Conservation (phyloP, 75 land plant genomes). For the Adiantum capillusveneris region DNA sequence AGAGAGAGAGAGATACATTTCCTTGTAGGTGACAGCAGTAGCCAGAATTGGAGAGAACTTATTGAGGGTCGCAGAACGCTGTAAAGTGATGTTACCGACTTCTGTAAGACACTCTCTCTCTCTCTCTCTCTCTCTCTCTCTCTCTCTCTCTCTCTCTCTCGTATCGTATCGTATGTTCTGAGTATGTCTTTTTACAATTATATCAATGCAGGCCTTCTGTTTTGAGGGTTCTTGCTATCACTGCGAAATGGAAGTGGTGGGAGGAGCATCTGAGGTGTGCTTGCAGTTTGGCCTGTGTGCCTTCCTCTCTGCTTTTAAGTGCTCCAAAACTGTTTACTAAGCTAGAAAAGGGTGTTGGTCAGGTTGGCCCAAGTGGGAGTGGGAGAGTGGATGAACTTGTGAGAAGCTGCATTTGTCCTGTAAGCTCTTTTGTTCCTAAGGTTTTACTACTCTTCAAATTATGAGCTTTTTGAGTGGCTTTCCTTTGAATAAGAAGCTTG, state of each 20-base stretch:
- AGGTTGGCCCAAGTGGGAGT: constrained; percentile 28
- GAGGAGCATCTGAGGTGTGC: constrained; percentile 34
- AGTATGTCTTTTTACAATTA: too few species aligned
- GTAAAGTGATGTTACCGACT: constrained; percentile 5
- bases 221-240: constrained; percentile 41
- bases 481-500: too few species aligned
- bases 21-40: neutral
- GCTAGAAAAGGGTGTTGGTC: constrained; percentile 4
- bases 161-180: too few species aligned
- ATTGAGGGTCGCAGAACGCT: constrained; percentile 8
- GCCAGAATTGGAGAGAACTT: constrained; percentile 11
- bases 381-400: constrained; percentile 15
- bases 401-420: constrained; percentile 44
- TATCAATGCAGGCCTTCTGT: constrained; percentile 25
- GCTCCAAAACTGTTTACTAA: neutral
- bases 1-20: too few species aligned
- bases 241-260: constrained; percentile 38
- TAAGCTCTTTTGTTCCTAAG: constrained; percentile 6
- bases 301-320: neutral
- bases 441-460: too few species aligned
- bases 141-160: too few species aligned
- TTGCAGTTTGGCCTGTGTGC: neutral
- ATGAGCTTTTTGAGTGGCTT: too few species aligned
- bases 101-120: too few species aligned
- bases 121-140: too few species aligned